Conservation (phyloP, 83 land plant genomes). For the Larix sibirica region DNA sequence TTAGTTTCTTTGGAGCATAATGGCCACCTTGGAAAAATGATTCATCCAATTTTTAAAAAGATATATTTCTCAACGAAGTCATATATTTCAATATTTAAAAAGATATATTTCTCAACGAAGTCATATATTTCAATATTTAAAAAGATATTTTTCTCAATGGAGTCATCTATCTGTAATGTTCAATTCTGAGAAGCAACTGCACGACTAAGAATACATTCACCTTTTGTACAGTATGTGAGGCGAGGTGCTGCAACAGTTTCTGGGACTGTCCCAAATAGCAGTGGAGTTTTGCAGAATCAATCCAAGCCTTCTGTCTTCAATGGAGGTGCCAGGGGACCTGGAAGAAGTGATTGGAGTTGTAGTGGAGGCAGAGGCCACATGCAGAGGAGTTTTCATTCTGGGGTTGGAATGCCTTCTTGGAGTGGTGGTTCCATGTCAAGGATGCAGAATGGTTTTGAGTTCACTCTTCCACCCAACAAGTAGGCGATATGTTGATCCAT, state of each 20-base stretch:
- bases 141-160: not conserved
- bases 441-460: conserved; percentile 9
- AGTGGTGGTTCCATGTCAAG: not conserved
- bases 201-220: not conserved
- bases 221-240: conserved; percentile 1
- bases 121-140: not conserved
- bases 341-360: conserved; percentile 10
- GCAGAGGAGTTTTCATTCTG: not conserved
- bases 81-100: not conserved
- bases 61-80: not conserved
- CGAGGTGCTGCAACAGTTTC: conserved; percentile 1
- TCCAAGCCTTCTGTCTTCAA: not conserved
- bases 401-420: not conserved
- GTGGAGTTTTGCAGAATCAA: not conserved
- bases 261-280: not conserved
- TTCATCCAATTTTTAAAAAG: not conserved
- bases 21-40: not conserved
- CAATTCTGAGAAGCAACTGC: not conserved
- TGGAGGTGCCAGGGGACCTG: not conserved
- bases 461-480: conserved; percentile 22
- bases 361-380: not conserved
- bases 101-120: not conserved
- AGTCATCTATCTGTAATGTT: not conserved
- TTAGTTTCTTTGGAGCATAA: not conserved
- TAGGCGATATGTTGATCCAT: not conserved